Evolutionary conservation across 2,329 filamentous ascomycete species (phyloP), one percentile per base, ranked within the genome.

Genomic region (Xylariaceae sp.): DNA sequence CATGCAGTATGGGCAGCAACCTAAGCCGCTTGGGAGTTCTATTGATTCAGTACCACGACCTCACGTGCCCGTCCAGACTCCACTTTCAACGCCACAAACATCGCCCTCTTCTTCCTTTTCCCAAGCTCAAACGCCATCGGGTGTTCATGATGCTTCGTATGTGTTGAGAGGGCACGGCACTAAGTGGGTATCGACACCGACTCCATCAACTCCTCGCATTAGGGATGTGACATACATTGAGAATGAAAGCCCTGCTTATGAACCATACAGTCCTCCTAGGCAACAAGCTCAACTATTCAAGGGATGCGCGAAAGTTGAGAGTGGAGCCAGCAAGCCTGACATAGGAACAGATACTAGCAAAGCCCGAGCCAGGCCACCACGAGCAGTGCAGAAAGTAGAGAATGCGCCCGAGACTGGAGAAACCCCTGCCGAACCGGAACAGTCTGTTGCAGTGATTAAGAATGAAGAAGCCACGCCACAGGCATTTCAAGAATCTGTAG

Each of bases 401-500:
- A 55, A 61, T 53, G 51, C 61, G 17, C 79, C 77, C 13, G 77
- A 79, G 60, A 71, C 75, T 2, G 80, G 82, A 61, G 81, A 83
- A 63, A 69, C 76, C 39, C 74, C 77, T 13, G 67, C 76, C 55
- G 80, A 83, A 55, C 71, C 74, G 44, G 72, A 75, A 50, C 73
- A 72, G 50, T 59, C 71, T 9, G 69, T 70, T 15, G 72, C 73
- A n/a, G 76, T 70, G 56, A 79, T 87, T 56, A 87, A 88, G 74
- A 75, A 84, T 60, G 84, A 88, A 69, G 82, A 76, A 47, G 75
- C 77, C 5, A 87, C 84, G 3, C 83, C 84, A 1, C 73, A 74
- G 37, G 76, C 77, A 5, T 72, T 78, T 2, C 82, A 85, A 52
- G 83, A 87, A 57, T 74, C 77, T 4, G 80, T 79, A 15, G 82